phyloP scores from a whole-genome alignment of 345 rosid genomes.

The Eucalyptus virginea region DNA sequence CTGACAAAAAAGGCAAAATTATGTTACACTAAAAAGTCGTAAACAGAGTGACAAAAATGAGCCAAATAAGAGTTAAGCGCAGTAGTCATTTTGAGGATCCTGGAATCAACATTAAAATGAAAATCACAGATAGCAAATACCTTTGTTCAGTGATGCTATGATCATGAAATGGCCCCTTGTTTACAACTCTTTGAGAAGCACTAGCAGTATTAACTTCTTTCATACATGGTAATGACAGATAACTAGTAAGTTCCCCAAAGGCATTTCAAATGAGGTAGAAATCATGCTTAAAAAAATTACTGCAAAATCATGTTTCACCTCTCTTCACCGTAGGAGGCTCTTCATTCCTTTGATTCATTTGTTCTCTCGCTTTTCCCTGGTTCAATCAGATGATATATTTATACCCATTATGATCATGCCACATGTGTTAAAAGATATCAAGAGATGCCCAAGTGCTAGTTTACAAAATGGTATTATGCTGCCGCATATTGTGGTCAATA shows the following conservation, averaged over 20 bases:
- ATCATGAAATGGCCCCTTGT: constrained; percentile 22
- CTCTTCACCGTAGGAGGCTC: constrained; percentile 9
- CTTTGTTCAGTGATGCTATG: constrained; percentile 16
- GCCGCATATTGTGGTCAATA: not conserved
- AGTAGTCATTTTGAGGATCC: not conserved
- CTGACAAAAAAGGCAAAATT: not conserved
- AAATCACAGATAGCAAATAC: constrained; percentile 8
- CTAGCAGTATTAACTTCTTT: constrained; percentile 2
- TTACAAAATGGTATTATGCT: not conserved
- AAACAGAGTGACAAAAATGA: not conserved
- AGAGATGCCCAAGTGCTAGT: not conserved
- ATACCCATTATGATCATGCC: not conserved
- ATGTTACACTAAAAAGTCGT: not conserved
- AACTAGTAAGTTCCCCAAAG: constrained; percentile 4
- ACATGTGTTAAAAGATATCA: not conserved
- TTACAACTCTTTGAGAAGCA: constrained; percentile 12
- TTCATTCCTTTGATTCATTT: constrained; percentile 9
- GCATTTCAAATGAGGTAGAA: not conserved
- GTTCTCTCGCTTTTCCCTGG: constrained; percentile 32
- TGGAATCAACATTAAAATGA: not conserved
- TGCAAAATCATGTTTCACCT: constrained; percentile 21
- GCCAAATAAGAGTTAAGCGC: not conserved
- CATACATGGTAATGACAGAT: constrained; percentile 1
- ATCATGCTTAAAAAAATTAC: not conserved
- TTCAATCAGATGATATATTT: not conserved